These are phyloP conservation scores for Collybia sordida DNA, from an alignment of 768 basidiomycete species.

Conservation along the genomic window DNA sequence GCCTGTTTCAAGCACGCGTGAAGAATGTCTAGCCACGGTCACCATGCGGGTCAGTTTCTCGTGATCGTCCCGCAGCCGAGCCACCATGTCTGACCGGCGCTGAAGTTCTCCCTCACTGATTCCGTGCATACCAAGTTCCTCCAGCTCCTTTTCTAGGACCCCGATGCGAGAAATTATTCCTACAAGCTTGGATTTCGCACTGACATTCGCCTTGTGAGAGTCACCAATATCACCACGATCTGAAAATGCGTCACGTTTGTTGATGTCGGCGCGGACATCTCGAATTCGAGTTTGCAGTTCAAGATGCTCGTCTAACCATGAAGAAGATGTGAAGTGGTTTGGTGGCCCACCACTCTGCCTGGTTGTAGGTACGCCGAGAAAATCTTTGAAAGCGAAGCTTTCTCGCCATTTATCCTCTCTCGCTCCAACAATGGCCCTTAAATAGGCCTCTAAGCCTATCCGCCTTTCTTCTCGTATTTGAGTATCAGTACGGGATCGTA, in stretches of 20 bases:
- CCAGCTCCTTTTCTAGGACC: slow-evolving; percentile 65
- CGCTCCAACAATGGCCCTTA: slow-evolving; percentile 80
- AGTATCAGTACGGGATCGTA: slow-evolving; percentile 56
- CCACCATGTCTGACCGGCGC: slow-evolving; percentile 86
- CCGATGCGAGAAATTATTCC: slow-evolving; percentile 75
- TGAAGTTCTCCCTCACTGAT: slow-evolving; percentile 92
- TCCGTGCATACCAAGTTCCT: slow-evolving; percentile 61
- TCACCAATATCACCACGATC: slow-evolving; percentile 70
- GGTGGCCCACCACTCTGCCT: slow-evolving; percentile 41
- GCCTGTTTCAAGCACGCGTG: slow-evolving; percentile 28
- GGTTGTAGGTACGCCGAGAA: slow-evolving; percentile 80
- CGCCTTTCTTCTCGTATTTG: slow-evolving; percentile 77
- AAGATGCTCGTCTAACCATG: slow-evolving; percentile 90
- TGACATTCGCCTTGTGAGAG: slow-evolving; percentile 78
- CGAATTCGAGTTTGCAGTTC: slow-evolving; percentile 76
- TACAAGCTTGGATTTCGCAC: slow-evolving; percentile 84
- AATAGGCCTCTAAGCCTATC: slow-evolving; percentile 75
- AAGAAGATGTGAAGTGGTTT: slow-evolving; percentile 65
- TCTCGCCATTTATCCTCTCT: slow-evolving; percentile 87
- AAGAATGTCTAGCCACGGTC: slow-evolving; percentile 63
- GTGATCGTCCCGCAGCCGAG: slow-evolving; percentile 86
- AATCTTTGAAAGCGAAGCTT: slow-evolving; percentile 75
- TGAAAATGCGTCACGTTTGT: slow-evolving; percentile 83
- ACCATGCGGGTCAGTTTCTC: slow-evolving; percentile 87
- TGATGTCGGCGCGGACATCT: slow-evolving; percentile 81